Conservation (phyloP, 345 rosid species). For the Boechera stricta region DNA sequence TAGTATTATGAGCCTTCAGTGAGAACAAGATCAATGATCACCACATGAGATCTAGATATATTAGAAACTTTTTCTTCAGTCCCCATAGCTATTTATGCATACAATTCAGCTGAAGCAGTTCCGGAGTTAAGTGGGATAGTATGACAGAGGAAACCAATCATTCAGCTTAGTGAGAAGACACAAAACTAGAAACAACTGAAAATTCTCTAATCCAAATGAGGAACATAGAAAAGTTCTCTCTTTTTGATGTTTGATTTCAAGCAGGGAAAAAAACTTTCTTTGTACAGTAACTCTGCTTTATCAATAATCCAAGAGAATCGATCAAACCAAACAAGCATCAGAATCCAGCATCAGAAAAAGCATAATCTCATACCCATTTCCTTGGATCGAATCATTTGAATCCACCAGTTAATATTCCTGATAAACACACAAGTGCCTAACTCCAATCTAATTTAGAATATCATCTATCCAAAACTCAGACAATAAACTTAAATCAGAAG, state of each 20-base stretch:
- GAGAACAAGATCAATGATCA: constrained; percentile 7
- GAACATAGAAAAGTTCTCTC: background rate
- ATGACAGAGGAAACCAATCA: constrained; percentile 5
- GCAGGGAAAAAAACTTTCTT: background rate
- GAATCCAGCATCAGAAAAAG: constrained; percentile 15
- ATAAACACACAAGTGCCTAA: background rate
- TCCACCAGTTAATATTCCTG: constrained; percentile 33
- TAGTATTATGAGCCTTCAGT: constrained; percentile 11
- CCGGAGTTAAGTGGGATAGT: background rate
- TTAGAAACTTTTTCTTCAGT: background rate
- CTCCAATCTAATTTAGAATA: constrained; percentile 8
- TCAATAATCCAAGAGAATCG: background rate
- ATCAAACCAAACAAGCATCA: constrained; percentile 29
- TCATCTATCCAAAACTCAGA: constrained; percentile 17
- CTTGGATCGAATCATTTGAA: constrained; percentile 30
- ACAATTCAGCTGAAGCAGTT: constrained; percentile 3
- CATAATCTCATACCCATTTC: constrained; percentile 36
- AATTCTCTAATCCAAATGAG: constrained; percentile 4
- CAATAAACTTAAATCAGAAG: background rate
- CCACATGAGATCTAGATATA: constrained; percentile 10
- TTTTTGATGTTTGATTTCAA: constrained; percentile 26
- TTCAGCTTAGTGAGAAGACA: background rate
- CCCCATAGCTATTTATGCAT: background rate
- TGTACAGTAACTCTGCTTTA: constrained; percentile 31
- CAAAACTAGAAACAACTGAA: constrained; percentile 4